Evolutionary conservation across 306 rosid species (phyloP), one percentile per base, ranked within the genome.

Genomic region (Dalbergia oliveri): DNA sequence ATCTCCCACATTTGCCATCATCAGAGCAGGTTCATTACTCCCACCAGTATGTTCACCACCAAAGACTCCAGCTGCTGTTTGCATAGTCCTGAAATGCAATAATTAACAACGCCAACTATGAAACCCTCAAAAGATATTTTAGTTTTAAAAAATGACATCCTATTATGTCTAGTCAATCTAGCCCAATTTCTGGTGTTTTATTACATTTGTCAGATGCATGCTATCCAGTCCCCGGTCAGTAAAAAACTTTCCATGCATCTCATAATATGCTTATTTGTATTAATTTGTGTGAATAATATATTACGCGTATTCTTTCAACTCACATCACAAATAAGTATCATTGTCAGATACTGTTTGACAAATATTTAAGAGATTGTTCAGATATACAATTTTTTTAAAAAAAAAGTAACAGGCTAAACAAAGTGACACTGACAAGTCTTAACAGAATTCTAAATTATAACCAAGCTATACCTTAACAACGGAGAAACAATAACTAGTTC

Each of bases 61-160:
- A 72, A 94, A 94, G 66, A 87, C 90, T 44, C 98, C 98, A 81
- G 87, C 97, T 39, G 98, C 98, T 64, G 98, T 94, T 88, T 94
- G 97, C 90, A 94, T 90, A 83, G 98, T 89, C 90, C 98, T 92
- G 85, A 51, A 82, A 71, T 60, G 70, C 76, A 86, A 81, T 26
- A 50, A 80, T 81, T 60, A 79, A 43, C 34, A 56, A 69, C 75
- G 76, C 69, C 63, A 82, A 67, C 26, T 53, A 18, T 35, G 19
- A 65, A 60, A 47, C 26, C 43, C 62, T 49, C 16, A 15, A 6
- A 73, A 21, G 50, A 56, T 21, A 54, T 73, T 44, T 23, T 23
- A 33, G 34, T 73, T 73, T 56, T 26, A 43, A 39, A 47, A 63
- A 59, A 56, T 7, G 12, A 19, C 37, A 74, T 58, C 21, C 54